Evolutionary conservation across 805 yeast genomes (phyloP).

Genomic region (Candida hungchunana): DNA sequence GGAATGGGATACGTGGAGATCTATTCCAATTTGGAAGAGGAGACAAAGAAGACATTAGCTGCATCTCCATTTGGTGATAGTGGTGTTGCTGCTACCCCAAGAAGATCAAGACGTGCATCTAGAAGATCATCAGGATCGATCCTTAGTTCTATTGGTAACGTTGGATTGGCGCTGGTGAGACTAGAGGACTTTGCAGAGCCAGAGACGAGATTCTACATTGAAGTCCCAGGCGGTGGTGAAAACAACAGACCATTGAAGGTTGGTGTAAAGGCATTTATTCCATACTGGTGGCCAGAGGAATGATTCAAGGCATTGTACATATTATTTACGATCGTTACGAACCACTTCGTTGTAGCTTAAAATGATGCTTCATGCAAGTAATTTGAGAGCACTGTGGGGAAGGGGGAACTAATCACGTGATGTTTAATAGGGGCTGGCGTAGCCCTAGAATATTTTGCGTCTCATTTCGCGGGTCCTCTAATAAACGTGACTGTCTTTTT

Average conservation of each 20-base stretch:
- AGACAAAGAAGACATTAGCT: constrained; percentile 17
- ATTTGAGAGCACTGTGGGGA: no score
- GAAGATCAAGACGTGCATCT: constrained; percentile 18
- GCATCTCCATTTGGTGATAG: constrained; percentile 39
- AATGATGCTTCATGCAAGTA: no score
- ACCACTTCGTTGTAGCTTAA: no score
- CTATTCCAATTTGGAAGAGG: constrained; percentile 16
- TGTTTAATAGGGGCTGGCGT: not conserved
- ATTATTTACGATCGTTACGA: constrained; percentile 2
- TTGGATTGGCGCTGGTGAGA: constrained; percentile 63
- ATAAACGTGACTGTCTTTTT: constrained; percentile 4
- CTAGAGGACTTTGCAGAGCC: constrained; percentile 39
- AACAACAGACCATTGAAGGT: constrained; percentile 27
- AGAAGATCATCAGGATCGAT: constrained; percentile 55
- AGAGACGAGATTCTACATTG: constrained; percentile 30
- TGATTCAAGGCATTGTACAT: not conserved
- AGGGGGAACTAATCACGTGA: not conserved
- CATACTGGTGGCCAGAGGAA: constrained; percentile 71
- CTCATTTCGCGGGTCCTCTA: constrained; percentile 4
- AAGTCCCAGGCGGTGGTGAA: constrained; percentile 24
- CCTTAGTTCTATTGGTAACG: constrained; percentile 48
- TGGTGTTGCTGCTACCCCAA: not conserved
- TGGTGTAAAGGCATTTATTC: constrained; percentile 49
- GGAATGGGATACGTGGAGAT: constrained; percentile 18
- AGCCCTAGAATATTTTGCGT: constrained; percentile 3